Evolutionary conservation across 371 early-diverging fungal species (phyloP).

Genomic region (Mucor irregularis): DNA sequence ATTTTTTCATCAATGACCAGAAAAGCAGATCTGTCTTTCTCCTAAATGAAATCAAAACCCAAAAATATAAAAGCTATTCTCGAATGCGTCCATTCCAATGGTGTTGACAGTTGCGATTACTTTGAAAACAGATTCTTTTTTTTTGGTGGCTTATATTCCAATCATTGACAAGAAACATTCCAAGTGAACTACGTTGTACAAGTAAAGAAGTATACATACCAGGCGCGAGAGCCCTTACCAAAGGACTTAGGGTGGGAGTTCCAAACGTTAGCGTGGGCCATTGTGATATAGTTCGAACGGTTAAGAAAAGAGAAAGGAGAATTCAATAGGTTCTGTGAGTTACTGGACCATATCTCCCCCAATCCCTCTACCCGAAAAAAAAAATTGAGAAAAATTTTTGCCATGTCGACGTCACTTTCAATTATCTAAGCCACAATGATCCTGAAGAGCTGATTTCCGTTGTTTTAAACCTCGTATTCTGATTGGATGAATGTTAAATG

Average conservation of each 20-base stretch:
- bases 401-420: not conserved
- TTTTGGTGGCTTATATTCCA: too few relatives aligned
- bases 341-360: not conserved
- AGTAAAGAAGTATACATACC: constrained; percentile 59
- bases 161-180: too few relatives aligned
- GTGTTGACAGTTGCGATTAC: too few relatives aligned
- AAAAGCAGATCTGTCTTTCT: too few relatives aligned
- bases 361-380: not conserved
- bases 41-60: too few relatives aligned
- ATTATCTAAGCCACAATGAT: not conserved
- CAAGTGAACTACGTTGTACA: too few relatives aligned
- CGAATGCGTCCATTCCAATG: not conserved
- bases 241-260: constrained; percentile 94
- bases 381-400: not conserved
- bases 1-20: too few relatives aligned
- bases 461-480: too few relatives aligned
- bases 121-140: too few relatives aligned
- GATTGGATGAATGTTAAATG: too few relatives aligned
- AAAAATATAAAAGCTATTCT: too few relatives aligned
- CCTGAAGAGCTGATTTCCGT: too few relatives aligned
- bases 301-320: constrained; percentile 26
- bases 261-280: constrained; percentile 97
- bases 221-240: constrained; percentile 98
- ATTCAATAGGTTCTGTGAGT: not conserved
- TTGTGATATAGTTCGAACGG: constrained; percentile 21